Evolutionary conservation across 169 alveolate species (phyloP).

Genomic region (Fabrea salina): DNA sequence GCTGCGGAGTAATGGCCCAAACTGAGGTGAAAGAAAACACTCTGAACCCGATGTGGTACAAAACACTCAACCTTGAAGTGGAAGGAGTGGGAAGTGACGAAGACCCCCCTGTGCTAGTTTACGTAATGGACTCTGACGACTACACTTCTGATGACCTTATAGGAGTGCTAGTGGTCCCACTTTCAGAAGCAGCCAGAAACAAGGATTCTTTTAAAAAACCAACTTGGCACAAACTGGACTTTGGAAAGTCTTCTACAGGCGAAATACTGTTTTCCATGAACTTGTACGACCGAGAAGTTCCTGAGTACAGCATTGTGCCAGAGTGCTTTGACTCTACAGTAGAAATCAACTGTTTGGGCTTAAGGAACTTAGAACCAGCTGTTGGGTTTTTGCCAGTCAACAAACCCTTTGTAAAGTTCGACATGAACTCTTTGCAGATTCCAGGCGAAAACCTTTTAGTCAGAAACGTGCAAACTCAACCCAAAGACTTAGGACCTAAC

Average conservation of each 20-base stretch:
- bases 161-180: conserved; percentile 42
- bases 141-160: conserved; percentile 52
- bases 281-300: background rate
- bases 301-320: background rate
- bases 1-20: conserved; percentile 6
- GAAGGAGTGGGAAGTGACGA: conserved; percentile 39
- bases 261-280: conserved; percentile 6
- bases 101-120: conserved; percentile 52
- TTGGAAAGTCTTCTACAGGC: conserved; percentile 11
- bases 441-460: conserved; percentile 58
- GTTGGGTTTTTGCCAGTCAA: conserved; percentile 71
- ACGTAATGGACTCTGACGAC: conserved; percentile 50
- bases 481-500: conserved; percentile 62
- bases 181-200: conserved; percentile 23
- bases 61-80: conserved; percentile 31
- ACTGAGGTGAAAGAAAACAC: conserved; percentile 31
- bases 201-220: background rate
- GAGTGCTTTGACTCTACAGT: conserved; percentile 48
- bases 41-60: conserved; percentile 45
- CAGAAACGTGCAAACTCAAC: conserved; percentile 60
- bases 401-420: conserved; percentile 75
- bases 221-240: background rate
- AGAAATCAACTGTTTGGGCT: conserved; percentile 70
- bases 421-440: conserved; percentile 64
- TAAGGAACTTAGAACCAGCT: conserved; percentile 66